These are phyloP conservation scores for Periconia sp. DNA, from an alignment of 2,329 filamentous ascomycete genomes.

Conservation along the genomic window DNA sequence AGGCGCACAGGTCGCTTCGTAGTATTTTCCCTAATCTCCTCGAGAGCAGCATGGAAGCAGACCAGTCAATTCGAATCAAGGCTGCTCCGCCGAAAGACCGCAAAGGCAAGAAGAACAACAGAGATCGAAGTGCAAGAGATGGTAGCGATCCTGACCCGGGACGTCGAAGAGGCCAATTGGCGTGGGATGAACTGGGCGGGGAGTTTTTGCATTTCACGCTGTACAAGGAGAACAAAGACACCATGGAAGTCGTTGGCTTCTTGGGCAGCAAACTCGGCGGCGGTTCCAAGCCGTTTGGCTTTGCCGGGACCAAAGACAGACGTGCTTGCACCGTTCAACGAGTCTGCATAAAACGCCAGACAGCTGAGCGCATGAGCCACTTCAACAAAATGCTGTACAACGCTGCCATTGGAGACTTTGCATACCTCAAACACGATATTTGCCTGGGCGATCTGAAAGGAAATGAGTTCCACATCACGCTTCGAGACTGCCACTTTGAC, in stretches of 20 bases:
- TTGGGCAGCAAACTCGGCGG: slow-evolving; percentile 73
- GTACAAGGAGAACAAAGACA: slow-evolving; percentile 97
- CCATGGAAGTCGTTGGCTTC: slow-evolving; percentile 84
- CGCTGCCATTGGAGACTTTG: slow-evolving; percentile 75
- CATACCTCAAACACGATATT: slow-evolving; percentile 70
- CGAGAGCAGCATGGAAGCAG: slow-evolving; percentile 74
- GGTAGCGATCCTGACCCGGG: slow-evolving; percentile 24
- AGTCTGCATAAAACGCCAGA: slow-evolving; percentile 66
- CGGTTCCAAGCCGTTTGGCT: slow-evolving; percentile 68
- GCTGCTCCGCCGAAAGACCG: slow-evolving; percentile 44
- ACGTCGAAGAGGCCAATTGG: slow-evolving; percentile 40
- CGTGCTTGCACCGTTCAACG: slow-evolving; percentile 84
- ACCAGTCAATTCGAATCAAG: slow-evolving; percentile 66
- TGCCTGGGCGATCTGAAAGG: slow-evolving; percentile 82
- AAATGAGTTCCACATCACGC: slow-evolving; percentile 90
- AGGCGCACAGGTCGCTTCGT: slow-evolving; percentile 68
- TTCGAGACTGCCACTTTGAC: slow-evolving; percentile 78
- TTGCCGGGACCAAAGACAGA: slow-evolving; percentile 90
- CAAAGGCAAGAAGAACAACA: slow-evolving; percentile 32
- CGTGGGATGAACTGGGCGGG: slow-evolving; percentile 69
- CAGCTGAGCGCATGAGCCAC: slow-evolving; percentile 64
- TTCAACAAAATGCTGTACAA: slow-evolving; percentile 64
- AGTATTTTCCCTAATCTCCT: slow-evolving; percentile 77
- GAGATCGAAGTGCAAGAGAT: slow-evolving; percentile 21
- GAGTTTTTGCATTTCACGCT: slow-evolving; percentile 88